Base-by-base conservation (phyloP, 352 stramenopile genomes). In the Globisporangium nodosum region DNA sequence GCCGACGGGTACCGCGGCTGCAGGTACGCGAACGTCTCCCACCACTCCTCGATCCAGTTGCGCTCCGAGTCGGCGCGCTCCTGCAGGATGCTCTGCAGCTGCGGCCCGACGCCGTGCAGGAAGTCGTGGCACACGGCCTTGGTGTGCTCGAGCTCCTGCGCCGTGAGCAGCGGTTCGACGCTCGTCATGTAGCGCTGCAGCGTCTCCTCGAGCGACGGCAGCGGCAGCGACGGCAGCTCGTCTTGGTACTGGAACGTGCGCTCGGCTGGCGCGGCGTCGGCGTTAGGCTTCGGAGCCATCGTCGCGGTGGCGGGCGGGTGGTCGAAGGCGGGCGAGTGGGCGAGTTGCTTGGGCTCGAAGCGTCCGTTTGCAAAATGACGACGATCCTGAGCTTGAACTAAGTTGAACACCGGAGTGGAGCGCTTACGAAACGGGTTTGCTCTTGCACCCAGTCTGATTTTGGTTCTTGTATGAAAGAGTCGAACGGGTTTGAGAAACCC, bases 1-100 rank as follows among this genome's bases (percentile, higher is more conserved):
- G 96, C 92, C 42, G 96, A 95, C 51, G 95, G 94, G 69, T 98
- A 97, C 20, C 85, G 81, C 61, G 84, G 87, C 68, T 98, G 88
- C 57, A 99, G 62, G 78, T 99, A 99, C 58, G 88, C 96, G 39
- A 97, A 87, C 3, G 92, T 96, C 74, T 99, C 97, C 95, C 95
- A 98, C 96, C 96, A 99, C 49, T 97, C 77, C 64, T 98, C 85
- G 52, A 96, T 63, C 87, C 87, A 96, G 65, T 96, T 96, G 63
- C 81, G 82, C 68, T 93, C 83, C 55, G 74, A 77, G 63, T 88
- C 78, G 21, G 86, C 87, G 21, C 85, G 81, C 60, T 95, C 87
- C 73, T 96, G 81, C 21, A 96, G 59, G 47, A 94, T 88, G 6
- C 77, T 67, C 49, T 99, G 95, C 49, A 99, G 72, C 58, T 96